These are phyloP conservation scores for Yamadazyma nakazawae DNA, from an alignment of 805 yeast species.

Conservation along the genomic window DNA sequence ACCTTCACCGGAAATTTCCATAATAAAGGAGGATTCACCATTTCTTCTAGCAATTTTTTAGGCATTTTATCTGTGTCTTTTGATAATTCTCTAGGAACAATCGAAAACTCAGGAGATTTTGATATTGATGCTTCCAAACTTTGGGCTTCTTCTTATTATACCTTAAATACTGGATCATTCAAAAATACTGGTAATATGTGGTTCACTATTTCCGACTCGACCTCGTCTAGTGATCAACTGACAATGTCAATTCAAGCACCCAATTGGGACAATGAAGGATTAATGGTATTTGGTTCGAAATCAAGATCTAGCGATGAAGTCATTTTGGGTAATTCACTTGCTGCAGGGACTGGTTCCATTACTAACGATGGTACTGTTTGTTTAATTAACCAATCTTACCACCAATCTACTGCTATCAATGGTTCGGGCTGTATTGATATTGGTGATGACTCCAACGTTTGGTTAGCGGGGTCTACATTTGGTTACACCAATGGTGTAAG, in stretches of 20 bases:
- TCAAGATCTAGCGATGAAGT: slow-evolving; percentile 13
- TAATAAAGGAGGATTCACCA: slow-evolving; percentile 21
- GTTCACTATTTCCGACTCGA: slow-evolving; percentile 22
- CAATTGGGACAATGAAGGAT: slow-evolving; percentile 19
- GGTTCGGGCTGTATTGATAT: slow-evolving; percentile 27
- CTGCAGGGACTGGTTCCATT: slow-evolving; percentile 13
- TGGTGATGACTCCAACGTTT: slow-evolving; percentile 16
- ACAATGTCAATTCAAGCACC: slow-evolving; percentile 13
- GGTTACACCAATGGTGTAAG: slow-evolving; percentile 10
- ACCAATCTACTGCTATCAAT: slow-evolving; percentile 18
- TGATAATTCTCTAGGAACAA: slow-evolving; percentile 5
- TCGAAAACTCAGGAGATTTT: slow-evolving; percentile 19
- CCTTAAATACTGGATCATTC: slow-evolving; percentile 16
- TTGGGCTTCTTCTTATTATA: slow-evolving; percentile 16
- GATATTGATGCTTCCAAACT: slow-evolving; percentile 22
- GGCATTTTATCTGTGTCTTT: slow-evolving; percentile 16
- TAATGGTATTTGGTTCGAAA: slow-evolving; percentile 15
- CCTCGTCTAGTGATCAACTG: slow-evolving; percentile 14
- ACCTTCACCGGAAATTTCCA: slow-evolving; percentile 21
- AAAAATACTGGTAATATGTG: slow-evolving; percentile 24
- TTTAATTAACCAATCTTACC: slow-evolving; percentile 20
- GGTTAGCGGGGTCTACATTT: slow-evolving; percentile 9
- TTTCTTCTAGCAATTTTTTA: slow-evolving; percentile 15
- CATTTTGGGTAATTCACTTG: slow-evolving; percentile 15
- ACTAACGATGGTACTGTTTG: slow-evolving; percentile 27